These are phyloP conservation scores for Primulina huaijiensis DNA, from an alignment of 257 asterid species.

Conservation along the genomic window DNA sequence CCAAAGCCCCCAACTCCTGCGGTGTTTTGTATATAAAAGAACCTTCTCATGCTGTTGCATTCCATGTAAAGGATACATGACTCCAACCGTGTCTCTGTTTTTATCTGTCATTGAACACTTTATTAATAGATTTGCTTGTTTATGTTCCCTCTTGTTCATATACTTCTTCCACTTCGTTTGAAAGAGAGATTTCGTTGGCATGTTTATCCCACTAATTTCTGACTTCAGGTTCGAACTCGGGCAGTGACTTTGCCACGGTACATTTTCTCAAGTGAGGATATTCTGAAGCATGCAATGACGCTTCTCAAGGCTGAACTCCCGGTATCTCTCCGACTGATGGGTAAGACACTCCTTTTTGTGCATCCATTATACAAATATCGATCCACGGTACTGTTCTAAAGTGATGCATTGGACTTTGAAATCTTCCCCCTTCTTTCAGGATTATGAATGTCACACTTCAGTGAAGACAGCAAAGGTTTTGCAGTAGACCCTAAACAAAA, in stretches of 20 bases:
- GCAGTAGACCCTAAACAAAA: conserved; percentile 73
- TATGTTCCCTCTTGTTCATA: neutral
- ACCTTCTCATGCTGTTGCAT: neutral
- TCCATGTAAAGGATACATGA: neutral
- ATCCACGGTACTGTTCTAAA: neutral
- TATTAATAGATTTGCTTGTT: neutral
- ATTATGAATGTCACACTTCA: conserved; percentile 79
- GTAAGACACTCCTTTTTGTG: conserved; percentile 35
- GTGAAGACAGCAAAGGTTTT: conserved; percentile 51
- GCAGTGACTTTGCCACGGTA: conserved; percentile 72
- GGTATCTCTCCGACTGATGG: conserved; percentile 82
- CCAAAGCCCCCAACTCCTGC: neutral
- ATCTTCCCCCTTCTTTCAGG: conserved; percentile 41
- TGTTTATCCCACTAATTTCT: conserved; percentile 20
- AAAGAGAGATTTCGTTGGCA: conserved; percentile 11
- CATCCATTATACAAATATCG: neutral
- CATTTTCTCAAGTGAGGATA: conserved; percentile 70
- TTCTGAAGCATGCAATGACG: conserved; percentile 75
- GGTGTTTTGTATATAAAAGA: too few relatives aligned
- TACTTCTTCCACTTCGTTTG: conserved; percentile 5
- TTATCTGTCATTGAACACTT: conserved; percentile 2
- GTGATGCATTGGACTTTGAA: conserved; percentile 10
- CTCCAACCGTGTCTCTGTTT: neutral
- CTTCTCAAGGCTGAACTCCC: conserved; percentile 93
- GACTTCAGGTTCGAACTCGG: conserved; percentile 79